Base-by-base conservation (phyloP, 331 rosid species). In the Spiraea crenata region DNA sequence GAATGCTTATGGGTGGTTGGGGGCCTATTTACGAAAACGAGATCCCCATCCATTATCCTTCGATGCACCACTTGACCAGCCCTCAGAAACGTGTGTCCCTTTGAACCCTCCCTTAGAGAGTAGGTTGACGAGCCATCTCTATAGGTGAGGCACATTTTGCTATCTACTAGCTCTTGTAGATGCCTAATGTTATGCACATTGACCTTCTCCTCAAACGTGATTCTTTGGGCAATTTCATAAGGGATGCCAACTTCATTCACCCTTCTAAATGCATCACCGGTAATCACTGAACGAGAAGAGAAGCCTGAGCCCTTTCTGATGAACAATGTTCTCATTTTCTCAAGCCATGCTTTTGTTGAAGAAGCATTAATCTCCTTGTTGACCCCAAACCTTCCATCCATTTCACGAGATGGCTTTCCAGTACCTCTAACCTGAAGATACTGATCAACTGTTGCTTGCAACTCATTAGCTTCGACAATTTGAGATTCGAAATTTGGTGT, bases 1-100 rank as follows among this genome's bases (percentile, higher is more conserved):
- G 97, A 93, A 74, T 93, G 99, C 31, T 93, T 93, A 66, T 93
- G 99, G n/a, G 97, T 93, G 1, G 97, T 93, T 39, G 99, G 99
- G 4, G 99, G 99, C 72, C 99, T 84, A 48, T 93, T 93, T 3
- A 93, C 85, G 63, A 93, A 93, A 34, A 93, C 99, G 49, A 77
- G 79, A 78, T 93, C 99, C 40, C 99, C 99, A 67, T 93, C 97
- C 99, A 91, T 89, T 31, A 93, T 93, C 78, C 96, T 82, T n/a
- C 99, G 71, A 54, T 93, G 95, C 5, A 93, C 96, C 40, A 87
- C 81, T 77, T 93, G 99, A 37, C 99, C 99, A 42, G 78, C 83
- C 79, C 79, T 87, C 44, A 93, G 75, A 74, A 78, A 83, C 34
- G 86, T 86, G 57, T 91, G 97, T 46, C 97, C 99, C 77, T 87